Conservation (phyloP, 2,329 filamentous ascomycete species). For the Helotiales sp. region DNA sequence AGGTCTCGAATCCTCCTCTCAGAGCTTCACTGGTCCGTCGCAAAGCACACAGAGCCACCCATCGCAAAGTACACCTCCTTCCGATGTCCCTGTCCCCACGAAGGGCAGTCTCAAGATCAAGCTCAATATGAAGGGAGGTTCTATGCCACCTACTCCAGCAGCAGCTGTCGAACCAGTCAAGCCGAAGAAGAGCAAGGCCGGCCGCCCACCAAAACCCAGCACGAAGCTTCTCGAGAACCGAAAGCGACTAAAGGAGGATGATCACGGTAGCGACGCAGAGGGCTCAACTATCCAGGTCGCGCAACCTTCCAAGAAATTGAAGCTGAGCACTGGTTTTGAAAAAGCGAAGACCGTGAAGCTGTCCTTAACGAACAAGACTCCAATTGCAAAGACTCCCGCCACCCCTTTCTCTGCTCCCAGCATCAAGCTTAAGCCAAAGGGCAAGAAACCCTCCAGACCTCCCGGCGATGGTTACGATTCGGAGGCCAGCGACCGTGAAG, state of each 20-base stretch:
- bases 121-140: slow-evolving; percentile 18
- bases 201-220: slow-evolving; percentile 63
- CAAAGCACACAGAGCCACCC: slow-evolving; percentile 16
- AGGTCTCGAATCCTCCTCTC: not conserved
- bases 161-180: slow-evolving; percentile 10
- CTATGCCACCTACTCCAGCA: slow-evolving; percentile 14
- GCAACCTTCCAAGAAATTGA: slow-evolving; percentile 52
- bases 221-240: slow-evolving; percentile 60
- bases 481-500: slow-evolving; percentile 88
- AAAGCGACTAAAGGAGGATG: slow-evolving; percentile 63
- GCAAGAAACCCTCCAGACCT: slow-evolving; percentile 70
- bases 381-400: slow-evolving; percentile 38
- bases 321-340: slow-evolving; percentile 43
- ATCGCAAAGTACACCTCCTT: slow-evolving; percentile 28
- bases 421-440: slow-evolving; percentile 67
- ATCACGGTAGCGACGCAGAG: slow-evolving; percentile 54
- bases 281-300: slow-evolving; percentile 41
- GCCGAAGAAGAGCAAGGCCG: slow-evolving; percentile 61
- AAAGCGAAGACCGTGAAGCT: not conserved
- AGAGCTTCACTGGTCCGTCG: slow-evolving; percentile 9
- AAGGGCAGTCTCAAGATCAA: slow-evolving; percentile 41
- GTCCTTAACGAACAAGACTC: slow-evolving; percentile 3
- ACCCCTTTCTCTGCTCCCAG: slow-evolving; percentile 44
- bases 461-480: slow-evolving; percentile 94
- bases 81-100: slow-evolving; percentile 22